Base-by-base conservation (phyloP, 768 basidiomycete species). In the Tephrocybe sp. region DNA sequence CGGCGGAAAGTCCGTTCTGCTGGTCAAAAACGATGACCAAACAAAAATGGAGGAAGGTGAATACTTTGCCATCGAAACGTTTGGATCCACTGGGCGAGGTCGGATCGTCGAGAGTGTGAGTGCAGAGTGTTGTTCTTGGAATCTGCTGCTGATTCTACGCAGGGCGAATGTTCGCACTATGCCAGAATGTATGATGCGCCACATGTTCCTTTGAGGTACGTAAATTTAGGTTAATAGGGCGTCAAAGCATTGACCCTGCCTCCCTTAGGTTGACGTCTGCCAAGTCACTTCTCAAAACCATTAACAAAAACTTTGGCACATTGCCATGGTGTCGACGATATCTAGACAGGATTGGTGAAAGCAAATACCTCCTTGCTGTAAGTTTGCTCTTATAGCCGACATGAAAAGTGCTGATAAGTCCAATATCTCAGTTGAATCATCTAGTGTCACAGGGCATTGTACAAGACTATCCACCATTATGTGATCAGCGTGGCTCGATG, bases 1-100 rank as follows among this genome's bases (percentile, higher is more conserved):
- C 63, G 96, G 90, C 13, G 89, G 89, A 24, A 99, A 99, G 69
- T 91, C 89, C 0, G 86, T 98, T 1, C 77, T 91, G 28, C 81
- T 98, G 37, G 90, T 97, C 37, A 91, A 88, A 65, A 92, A 88
- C 49, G 80, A 86, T 26, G 94, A 97, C 63, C 83, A 87, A 53
- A 92, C 89, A 12, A 96, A 92, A 71, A 99, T 99, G 97, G 97
- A 98, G 63, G 97, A 99, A 69, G 97, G 95, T 32, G 97, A 98
- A 61, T 98, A 98, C 64, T 99, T 92, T 65, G 97, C 97, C 8
- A 96, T 99, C 48, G 97, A 99, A 69, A 99, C 97, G 1, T 99
- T 99, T 66, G 97, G 97, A 9, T 91, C 89, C n/a, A 98, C 96
- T 0, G 96, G 97, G 13, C 78, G 87, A 34, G 97, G 95, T 7